phyloP scores from a whole-genome alignment of 139 green algal genomes.

The Chlorella sp. region DNA sequence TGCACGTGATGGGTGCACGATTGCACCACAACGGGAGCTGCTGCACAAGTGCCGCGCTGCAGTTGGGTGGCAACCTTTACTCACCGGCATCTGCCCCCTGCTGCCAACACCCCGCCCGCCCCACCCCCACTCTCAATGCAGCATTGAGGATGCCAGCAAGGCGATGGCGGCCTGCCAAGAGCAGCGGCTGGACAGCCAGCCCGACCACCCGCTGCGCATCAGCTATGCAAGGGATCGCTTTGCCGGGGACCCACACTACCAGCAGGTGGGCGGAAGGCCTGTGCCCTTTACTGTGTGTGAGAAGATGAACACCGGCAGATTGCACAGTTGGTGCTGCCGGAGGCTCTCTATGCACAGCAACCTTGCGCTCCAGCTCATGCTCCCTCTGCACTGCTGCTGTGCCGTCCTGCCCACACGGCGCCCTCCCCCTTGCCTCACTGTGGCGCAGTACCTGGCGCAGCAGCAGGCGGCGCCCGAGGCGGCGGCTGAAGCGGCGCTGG shows the following conservation, averaged over 20 bases:
- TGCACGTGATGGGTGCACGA: neutral
- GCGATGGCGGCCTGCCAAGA: slow-evolving; percentile 16
- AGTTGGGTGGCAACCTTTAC: too few species aligned
- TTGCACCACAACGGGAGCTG: too few species aligned
- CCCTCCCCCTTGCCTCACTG: neutral
- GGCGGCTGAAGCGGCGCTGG: slow-evolving; percentile 14
- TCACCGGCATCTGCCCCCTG: too few species aligned
- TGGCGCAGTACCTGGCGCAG: neutral
- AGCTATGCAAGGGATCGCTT: slow-evolving; percentile 10
- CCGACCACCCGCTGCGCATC: slow-evolving; percentile 12
- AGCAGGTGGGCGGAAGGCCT: neutral
- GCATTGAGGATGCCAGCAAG: slow-evolving; percentile 24
- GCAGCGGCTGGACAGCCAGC: neutral
- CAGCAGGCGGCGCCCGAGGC: neutral
- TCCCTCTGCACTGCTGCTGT: too few species aligned
- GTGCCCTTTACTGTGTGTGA: too few species aligned
- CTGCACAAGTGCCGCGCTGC: too few species aligned
- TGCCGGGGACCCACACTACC: slow-evolving; percentile 4
- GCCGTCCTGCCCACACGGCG: too few species aligned
- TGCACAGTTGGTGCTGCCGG: too few species aligned
- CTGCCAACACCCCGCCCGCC: too few species aligned
- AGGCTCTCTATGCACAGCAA: too few species aligned
- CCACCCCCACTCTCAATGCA: slow-evolving; percentile 18
- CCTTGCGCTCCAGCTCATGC: too few species aligned
- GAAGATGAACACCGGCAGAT: too few species aligned